A percentile compares a stretch with the other conserved stretches of the same genome.
phyloP scores from a whole-genome alignment of 345 rosid species.

The Rhizophora mangle region DNA sequence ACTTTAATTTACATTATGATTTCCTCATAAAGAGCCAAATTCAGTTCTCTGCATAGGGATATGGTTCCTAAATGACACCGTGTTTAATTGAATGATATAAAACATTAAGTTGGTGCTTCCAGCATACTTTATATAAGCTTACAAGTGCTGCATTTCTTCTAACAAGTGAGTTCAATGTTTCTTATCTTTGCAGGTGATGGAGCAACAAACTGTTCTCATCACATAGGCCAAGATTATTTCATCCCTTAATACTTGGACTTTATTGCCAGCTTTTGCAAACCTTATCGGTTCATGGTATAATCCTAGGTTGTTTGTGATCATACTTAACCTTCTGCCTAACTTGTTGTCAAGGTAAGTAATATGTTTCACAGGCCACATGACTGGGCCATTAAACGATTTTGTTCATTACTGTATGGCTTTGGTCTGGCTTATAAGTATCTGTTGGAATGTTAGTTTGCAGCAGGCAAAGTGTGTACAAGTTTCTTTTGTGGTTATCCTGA shows the following conservation, averaged over 20 bases:
- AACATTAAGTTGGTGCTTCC: background rate
- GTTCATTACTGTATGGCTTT: conserved; percentile 50
- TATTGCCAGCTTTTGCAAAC: conserved; percentile 87
- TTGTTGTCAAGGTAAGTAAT: too few species aligned
- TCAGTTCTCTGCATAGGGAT: background rate
- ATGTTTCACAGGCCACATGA: conserved; percentile 46
- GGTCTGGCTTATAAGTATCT: too few species aligned
- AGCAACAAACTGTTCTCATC: conserved; percentile 91
- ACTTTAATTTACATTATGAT: background rate
- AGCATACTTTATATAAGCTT: background rate
- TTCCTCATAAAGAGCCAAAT: background rate
- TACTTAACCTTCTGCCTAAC: conserved; percentile 65
- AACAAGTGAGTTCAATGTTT: background rate
- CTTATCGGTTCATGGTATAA: conserved; percentile 95
- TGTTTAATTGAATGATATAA: background rate
- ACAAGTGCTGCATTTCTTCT: background rate
- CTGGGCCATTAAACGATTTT: conserved; percentile 63
- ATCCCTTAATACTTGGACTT: conserved; percentile 89
- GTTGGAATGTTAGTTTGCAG: too few species aligned
- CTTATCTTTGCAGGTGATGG: conserved; percentile 71
- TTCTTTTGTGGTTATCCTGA: too few species aligned
- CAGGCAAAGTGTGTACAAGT: too few species aligned
- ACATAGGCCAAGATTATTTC: conserved; percentile 98
- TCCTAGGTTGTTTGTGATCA: conserved; percentile 80
- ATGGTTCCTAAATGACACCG: background rate